A percentile compares a stretch with the other conserved stretches of the same genome.
These are phyloP conservation scores for Colletotrichum sp. DNA, from an alignment of 2,329 filamentous ascomycete genomes.

Conservation along the genomic window DNA sequence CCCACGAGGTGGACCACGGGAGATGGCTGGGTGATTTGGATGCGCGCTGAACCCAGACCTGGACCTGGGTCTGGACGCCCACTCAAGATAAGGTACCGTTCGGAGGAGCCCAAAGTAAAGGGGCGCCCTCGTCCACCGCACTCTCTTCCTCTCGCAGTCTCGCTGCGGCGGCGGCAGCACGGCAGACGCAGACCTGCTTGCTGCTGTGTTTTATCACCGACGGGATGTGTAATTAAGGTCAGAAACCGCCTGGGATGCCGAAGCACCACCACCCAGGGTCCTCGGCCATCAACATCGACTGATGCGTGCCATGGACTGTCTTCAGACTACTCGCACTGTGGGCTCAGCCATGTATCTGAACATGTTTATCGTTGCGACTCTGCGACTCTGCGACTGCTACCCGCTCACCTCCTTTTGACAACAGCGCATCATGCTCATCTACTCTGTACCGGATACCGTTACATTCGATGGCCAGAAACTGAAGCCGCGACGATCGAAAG, in stretches of 20 bases:
- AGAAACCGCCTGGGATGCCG: not conserved
- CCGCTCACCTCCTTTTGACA: not conserved
- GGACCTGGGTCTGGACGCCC: not conserved
- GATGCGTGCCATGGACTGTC: not conserved
- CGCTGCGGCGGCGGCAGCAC: not conserved
- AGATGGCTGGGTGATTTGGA: constrained; percentile 22
- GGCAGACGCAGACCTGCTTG: not conserved
- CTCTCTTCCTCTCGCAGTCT: not conserved
- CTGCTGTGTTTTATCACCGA: not conserved
- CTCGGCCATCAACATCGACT: not conserved
- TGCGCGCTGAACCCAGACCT: constrained; percentile 13
- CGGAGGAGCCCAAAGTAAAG: not conserved
- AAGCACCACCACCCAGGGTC: not conserved
- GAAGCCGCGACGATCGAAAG: constrained; percentile 10
- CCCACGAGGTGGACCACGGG: not conserved
- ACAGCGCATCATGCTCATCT: not conserved
- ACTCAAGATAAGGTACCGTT: constrained; percentile 7
- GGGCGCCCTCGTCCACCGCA: not conserved
- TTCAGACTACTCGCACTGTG: not conserved
- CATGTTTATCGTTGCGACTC: not conserved
- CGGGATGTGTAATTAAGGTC: constrained; percentile 9
- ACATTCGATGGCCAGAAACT: constrained; percentile 7
- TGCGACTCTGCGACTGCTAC: not conserved
- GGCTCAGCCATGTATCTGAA: not conserved
- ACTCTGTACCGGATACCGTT: constrained; percentile 4